A percentile compares a stretch with the other conserved stretches of the same genome.
These are phyloP conservation scores for Solioccasus polychromus DNA, from an alignment of 768 basidiomycete genomes.

Conservation along the genomic window DNA sequence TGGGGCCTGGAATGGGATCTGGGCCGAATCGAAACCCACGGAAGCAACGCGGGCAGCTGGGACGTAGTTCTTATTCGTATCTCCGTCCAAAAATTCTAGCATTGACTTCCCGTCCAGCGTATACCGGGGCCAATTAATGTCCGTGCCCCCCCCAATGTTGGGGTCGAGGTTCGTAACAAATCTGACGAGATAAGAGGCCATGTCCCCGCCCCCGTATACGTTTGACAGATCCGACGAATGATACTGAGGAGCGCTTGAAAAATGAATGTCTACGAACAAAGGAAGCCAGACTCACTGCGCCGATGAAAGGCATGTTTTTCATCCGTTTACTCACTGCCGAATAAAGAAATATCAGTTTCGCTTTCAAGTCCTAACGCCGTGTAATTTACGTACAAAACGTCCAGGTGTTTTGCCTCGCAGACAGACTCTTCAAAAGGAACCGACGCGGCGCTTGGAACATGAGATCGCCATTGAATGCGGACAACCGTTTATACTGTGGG, in stretches of 20 bases:
- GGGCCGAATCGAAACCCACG: too few species aligned
- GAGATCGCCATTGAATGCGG: conserved; percentile 49
- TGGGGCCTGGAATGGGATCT: too few species aligned
- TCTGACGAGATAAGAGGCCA: conserved; percentile 36
- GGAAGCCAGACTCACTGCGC: conserved; percentile 44
- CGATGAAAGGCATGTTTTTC: conserved; percentile 41
- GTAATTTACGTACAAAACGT: conserved; percentile 14
- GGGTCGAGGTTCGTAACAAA: conserved; percentile 32
- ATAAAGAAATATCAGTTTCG: neutral
- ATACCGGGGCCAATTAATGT: conserved; percentile 46
- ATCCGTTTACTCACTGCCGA: conserved; percentile 43
- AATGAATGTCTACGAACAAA: neutral
- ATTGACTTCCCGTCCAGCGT: conserved; percentile 26
- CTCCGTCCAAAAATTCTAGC: conserved; percentile 41
- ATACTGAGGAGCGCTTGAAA: conserved; percentile 24
- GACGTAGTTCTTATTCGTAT: too few species aligned
- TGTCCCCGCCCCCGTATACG: conserved; percentile 40
- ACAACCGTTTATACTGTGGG: conserved; percentile 49
- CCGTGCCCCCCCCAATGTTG: conserved; percentile 31
- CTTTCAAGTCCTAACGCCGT: too few species aligned
- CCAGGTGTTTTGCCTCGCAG: conserved; percentile 42
- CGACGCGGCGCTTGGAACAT: conserved; percentile 50
- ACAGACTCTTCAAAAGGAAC: conserved; percentile 40
- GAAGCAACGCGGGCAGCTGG: too few species aligned
- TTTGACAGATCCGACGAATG: conserved; percentile 44